These are phyloP conservation scores for Aspergillus jensenii DNA, from an alignment of 2,329 filamentous ascomycete species.

Conservation along the genomic window DNA sequence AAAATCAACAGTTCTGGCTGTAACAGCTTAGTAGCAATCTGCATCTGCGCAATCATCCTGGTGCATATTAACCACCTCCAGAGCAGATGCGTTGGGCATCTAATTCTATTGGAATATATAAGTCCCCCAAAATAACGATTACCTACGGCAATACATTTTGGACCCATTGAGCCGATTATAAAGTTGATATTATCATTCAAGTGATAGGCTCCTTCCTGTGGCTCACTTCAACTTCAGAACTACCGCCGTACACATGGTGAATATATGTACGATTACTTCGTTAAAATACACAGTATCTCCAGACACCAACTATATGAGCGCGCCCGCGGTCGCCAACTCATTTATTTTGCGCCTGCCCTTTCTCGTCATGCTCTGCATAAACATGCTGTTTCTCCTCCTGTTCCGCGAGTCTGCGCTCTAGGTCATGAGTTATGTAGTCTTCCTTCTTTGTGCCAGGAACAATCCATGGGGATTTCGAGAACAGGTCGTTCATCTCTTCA, in stretches of 20 bases:
- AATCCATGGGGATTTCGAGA: slow-evolving; percentile 64
- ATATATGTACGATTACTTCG: neutral
- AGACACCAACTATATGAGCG: neutral
- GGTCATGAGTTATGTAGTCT: slow-evolving; percentile 55
- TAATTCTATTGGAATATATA: neutral
- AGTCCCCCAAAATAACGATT: neutral
- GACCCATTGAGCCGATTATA: neutral
- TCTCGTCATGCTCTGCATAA: slow-evolving; percentile 20
- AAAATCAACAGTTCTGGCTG: neutral
- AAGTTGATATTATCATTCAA: neutral
- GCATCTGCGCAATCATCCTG: neutral
- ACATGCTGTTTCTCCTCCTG: slow-evolving; percentile 52
- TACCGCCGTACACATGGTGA: neutral
- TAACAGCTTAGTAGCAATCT: neutral
- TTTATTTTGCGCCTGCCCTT: neutral
- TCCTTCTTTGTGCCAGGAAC: slow-evolving; percentile 58
- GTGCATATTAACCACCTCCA: neutral
- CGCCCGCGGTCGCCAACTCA: neutral
- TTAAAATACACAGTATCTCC: slow-evolving; percentile 10
- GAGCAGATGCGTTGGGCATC: neutral
- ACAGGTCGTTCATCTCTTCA: slow-evolving; percentile 68
- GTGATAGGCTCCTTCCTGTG: neutral
- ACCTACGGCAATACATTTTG: neutral
- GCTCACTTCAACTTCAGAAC: neutral
- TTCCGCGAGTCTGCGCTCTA: slow-evolving; percentile 60